A percentile compares a stretch with the other conserved stretches of the same genome.
Conservation (phyloP, 2,329 filamentous ascomycete species). For the Aspergillus ochraceoroseus region DNA sequence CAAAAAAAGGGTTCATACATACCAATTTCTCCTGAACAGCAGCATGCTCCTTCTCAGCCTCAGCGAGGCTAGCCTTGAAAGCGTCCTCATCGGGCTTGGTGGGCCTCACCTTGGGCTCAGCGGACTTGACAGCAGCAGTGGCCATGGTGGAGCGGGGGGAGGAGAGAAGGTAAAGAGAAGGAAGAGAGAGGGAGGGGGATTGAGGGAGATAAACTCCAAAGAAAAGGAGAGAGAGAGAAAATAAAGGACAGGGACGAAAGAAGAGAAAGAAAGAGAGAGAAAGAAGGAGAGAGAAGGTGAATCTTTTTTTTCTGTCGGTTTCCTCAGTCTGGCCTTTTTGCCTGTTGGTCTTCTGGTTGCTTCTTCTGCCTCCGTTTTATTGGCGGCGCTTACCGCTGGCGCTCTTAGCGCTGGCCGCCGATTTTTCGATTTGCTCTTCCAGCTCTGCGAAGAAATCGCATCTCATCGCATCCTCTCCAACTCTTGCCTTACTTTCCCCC, state of each 20-base stretch:
- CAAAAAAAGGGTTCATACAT: conserved; percentile 9
- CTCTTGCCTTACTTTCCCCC: conserved; percentile 25
- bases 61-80: conserved; percentile 72
- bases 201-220: conserved; percentile 9
- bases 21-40: conserved; percentile 67
- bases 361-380: conserved; percentile 12
- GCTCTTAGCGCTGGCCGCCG: conserved; percentile 28
- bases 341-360: conserved; percentile 12
- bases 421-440: conserved; percentile 28
- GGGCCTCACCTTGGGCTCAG: conserved; percentile 55
- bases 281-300: conserved; percentile 12
- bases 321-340: conserved; percentile 18
- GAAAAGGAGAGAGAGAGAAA: conserved; percentile 3
- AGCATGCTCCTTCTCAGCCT: conserved; percentile 82
- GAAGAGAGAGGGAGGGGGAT: conserved; percentile 11
- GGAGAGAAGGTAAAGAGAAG: conserved; percentile 4
- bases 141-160: conserved; percentile 30
- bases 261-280: conserved; percentile 15
- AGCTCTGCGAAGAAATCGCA: no score
- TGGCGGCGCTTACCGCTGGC: conserved; percentile 25
- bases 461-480: conserved; percentile 10
- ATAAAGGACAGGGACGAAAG: conserved; percentile 11
- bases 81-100: conserved; percentile 80
- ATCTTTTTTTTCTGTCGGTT: conserved; percentile 6
- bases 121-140: conserved; percentile 29